phyloP scores from a whole-genome alignment of 2,329 filamentous ascomycete species.

The Diaporthe citriasiana region DNA sequence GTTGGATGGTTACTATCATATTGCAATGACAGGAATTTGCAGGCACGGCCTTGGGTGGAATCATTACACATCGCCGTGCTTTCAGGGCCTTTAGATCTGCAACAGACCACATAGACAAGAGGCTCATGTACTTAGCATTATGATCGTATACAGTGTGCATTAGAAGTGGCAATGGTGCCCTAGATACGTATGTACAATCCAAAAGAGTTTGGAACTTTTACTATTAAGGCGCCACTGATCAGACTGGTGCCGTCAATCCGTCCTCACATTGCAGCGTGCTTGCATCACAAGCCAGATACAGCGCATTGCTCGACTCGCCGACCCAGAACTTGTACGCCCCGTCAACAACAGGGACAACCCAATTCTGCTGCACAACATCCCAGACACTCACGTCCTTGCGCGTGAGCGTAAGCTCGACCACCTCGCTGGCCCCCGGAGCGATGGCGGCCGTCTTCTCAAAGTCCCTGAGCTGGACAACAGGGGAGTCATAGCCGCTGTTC shows the following conservation, averaged over 20 bases:
- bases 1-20: not conserved
- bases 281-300: conserved; percentile 57
- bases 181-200: not conserved
- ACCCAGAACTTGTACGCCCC: conserved; percentile 61
- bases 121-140: no score
- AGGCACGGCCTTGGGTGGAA: not conserved
- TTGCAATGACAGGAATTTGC: not conserved
- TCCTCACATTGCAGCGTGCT: conserved; percentile 55
- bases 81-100: no score
- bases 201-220: not conserved
- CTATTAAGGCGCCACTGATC: conserved; percentile 26
- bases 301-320: conserved; percentile 58
- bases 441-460: conserved; percentile 53
- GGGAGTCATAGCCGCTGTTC: conserved; percentile 49
- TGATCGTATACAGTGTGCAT: not conserved
- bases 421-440: conserved; percentile 48
- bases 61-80: not conserved
- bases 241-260: conserved; percentile 53
- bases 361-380: conserved; percentile 63
- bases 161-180: not conserved
- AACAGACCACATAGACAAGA: not conserved
- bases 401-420: conserved; percentile 54
- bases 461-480: conserved; percentile 54
- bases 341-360: conserved; percentile 59
- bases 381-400: conserved; percentile 63